Conservation (phyloP, 2,329 filamentous ascomycete genomes). For the Atkinsonella texensis region DNA sequence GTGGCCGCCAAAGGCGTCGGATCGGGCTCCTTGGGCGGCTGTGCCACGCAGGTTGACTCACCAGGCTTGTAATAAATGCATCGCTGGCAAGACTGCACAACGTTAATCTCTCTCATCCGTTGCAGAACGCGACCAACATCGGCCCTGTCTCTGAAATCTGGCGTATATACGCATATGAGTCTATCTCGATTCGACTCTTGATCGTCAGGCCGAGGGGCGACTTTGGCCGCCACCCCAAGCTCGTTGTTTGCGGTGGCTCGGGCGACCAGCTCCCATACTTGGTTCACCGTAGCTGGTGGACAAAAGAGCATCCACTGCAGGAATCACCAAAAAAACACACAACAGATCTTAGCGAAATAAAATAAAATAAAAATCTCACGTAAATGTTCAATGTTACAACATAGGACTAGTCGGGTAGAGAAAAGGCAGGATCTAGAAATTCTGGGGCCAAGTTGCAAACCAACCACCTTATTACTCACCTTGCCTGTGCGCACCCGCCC, state of each 20-base stretch:
- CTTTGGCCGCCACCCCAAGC: conserved; percentile 63
- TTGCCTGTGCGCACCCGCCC: conserved; percentile 54
- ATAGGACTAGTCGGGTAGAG: no score
- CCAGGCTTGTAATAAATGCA: conserved; percentile 71
- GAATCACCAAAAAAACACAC: neutral
- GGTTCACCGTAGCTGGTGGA: conserved; percentile 38
- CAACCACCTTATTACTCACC: conserved; percentile 23
- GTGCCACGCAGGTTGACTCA: conserved; percentile 21
- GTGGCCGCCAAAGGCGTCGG: neutral
- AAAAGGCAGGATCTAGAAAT: neutral
- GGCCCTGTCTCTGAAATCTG: conserved; percentile 54
- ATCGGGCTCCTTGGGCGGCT: neutral
- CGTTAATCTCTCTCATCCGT: conserved; percentile 47
- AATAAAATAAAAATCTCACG: no score
- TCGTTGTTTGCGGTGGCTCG: conserved; percentile 54
- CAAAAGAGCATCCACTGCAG: conserved; percentile 65
- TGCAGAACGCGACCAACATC: conserved; percentile 59
- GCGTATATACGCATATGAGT: conserved; percentile 68
- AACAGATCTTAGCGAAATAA: neutral
- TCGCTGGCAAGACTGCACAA: conserved; percentile 36
- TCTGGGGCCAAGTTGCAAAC: neutral
- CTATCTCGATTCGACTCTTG: conserved; percentile 30
- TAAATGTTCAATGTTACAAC: neutral
- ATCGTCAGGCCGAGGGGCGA: conserved; percentile 41
- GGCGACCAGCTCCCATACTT: conserved; percentile 54